These are phyloP conservation scores for Cyberlindnera galapagoensis DNA, from an alignment of 805 yeast genomes.

Conservation along the genomic window DNA sequence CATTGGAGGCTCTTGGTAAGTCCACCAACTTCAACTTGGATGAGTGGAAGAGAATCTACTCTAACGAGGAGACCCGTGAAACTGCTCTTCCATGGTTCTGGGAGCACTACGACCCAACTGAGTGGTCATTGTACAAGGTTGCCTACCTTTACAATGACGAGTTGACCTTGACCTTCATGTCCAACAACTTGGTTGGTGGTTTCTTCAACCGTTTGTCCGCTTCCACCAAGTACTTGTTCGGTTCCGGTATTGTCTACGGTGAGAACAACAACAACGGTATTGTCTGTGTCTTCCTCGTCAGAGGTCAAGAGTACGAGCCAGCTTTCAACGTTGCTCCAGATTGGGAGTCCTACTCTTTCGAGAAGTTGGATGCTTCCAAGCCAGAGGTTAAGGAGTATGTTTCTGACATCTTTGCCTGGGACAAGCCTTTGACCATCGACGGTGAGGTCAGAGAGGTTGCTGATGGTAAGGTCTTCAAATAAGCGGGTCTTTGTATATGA, in stretches of 20 bases:
- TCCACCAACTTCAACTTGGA: constrained; percentile 62
- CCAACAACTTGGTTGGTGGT: constrained; percentile 96
- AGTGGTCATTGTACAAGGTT: constrained; percentile 93
- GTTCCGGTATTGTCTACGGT: constrained; percentile 92
- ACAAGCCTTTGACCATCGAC: constrained; percentile 75
- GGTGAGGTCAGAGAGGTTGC: constrained; percentile 85
- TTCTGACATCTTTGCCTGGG: constrained; percentile 97
- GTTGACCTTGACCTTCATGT: constrained; percentile 94
- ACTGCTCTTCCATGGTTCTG: constrained; percentile 97
- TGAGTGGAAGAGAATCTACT: constrained; percentile 95
- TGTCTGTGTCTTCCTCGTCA: constrained; percentile 87
- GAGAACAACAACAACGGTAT: constrained; percentile 98
- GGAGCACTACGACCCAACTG: constrained; percentile 86
- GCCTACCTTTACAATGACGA: constrained; percentile 98
- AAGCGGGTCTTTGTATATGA: constrained; percentile 30
- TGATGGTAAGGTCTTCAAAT: constrained; percentile 97
- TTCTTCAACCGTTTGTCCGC: constrained; percentile 93
- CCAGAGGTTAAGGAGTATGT: constrained; percentile 74
- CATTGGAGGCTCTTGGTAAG: constrained; percentile 78
- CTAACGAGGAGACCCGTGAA: constrained; percentile 95
- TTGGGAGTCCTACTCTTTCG: constrained; percentile 90
- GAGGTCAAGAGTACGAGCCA: constrained; percentile 88
- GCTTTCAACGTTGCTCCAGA: constrained; percentile 99
- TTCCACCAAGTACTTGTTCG: constrained; percentile 92
- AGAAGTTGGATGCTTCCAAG: constrained; percentile 73